phyloP scores from a whole-genome alignment of 2,329 filamentous ascomycete genomes.

The Cladorrhinum sp. region DNA sequence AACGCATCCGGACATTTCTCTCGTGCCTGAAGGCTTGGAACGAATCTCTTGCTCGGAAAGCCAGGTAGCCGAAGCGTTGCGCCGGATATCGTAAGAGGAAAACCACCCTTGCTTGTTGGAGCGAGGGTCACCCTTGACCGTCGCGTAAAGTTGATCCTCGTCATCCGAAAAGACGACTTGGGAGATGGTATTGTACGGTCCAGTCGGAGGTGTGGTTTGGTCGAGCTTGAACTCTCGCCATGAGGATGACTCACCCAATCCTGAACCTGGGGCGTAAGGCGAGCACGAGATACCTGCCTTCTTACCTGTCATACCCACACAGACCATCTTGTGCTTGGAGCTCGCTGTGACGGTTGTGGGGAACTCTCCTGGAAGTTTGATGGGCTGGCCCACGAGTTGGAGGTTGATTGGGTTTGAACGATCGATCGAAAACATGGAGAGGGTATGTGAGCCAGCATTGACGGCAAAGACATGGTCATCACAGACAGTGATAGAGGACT shows the following conservation, averaged over 20 bases:
- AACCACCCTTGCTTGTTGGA: slow-evolving; percentile 57
- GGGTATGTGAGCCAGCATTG: slow-evolving; percentile 45
- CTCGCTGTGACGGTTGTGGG: slow-evolving; percentile 52
- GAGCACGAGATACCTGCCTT: slow-evolving; percentile 46
- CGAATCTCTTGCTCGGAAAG: slow-evolving; percentile 26
- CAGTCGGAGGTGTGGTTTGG: slow-evolving; percentile 57
- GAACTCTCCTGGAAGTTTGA: slow-evolving; percentile 48
- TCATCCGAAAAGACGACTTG: slow-evolving; percentile 59
- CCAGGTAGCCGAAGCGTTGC: neutral
- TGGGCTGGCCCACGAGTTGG: slow-evolving; percentile 31
- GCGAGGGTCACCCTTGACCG: slow-evolving; percentile 58
- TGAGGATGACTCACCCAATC: slow-evolving; percentile 43
- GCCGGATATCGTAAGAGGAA: slow-evolving; percentile 46
- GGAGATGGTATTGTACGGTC: slow-evolving; percentile 57
- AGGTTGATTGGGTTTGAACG: slow-evolving; percentile 12
- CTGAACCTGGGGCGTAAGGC: slow-evolving; percentile 34
- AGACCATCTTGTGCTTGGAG: slow-evolving; percentile 40
- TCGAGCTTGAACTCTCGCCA: slow-evolving; percentile 47
- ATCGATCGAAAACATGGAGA: slow-evolving; percentile 43
- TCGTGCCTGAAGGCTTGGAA: slow-evolving; percentile 50
- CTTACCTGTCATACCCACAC: slow-evolving; percentile 45
- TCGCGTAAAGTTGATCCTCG: slow-evolving; percentile 49
- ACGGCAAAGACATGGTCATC: slow-evolving; percentile 35
- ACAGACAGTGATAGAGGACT: slow-evolving; percentile 48
- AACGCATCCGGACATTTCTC: slow-evolving; percentile 52